Conservation (phyloP, 257 asterid genomes). For the Apocynum venetum region DNA sequence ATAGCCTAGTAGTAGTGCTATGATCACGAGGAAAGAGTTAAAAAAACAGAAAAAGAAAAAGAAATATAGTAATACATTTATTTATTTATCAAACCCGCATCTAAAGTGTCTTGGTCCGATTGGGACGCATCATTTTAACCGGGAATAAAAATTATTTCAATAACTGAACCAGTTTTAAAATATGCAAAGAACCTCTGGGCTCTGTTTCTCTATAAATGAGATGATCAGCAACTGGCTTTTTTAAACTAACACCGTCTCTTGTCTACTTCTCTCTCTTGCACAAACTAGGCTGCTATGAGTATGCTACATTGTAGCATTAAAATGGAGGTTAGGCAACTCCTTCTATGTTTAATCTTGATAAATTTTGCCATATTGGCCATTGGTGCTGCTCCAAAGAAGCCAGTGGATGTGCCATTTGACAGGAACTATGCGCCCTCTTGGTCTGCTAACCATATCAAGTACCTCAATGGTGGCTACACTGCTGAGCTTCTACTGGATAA, state of each 20-base stretch:
- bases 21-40: too few species aligned
- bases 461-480: slow-evolving; percentile 25
- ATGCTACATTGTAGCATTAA: background rate
- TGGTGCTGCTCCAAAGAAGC: slow-evolving; percentile 27
- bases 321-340: slow-evolving; percentile 5
- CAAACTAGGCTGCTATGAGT: background rate
- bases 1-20: too few species aligned
- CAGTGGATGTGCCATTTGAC: slow-evolving; percentile 37
- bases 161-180: background rate
- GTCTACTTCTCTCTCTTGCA: too few species aligned
- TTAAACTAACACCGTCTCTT: too few species aligned
- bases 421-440: slow-evolving; percentile 33
- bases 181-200: background rate
- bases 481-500: slow-evolving; percentile 34
- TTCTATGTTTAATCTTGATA: slow-evolving; percentile 12
- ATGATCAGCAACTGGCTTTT: background rate
- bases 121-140: background rate
- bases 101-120: too few species aligned
- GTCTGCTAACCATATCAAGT: slow-evolving; percentile 37
- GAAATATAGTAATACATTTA: background rate
- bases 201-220: background rate
- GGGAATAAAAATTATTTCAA: background rate
- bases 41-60: too few species aligned
- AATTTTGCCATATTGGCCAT: slow-evolving; percentile 16
- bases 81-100: background rate